Evolutionary conservation across 2,329 filamentous ascomycete genomes (phyloP), one percentile per base, ranked within the genome.

Genomic region (Ophiostoma novo-ulmi): DNA sequence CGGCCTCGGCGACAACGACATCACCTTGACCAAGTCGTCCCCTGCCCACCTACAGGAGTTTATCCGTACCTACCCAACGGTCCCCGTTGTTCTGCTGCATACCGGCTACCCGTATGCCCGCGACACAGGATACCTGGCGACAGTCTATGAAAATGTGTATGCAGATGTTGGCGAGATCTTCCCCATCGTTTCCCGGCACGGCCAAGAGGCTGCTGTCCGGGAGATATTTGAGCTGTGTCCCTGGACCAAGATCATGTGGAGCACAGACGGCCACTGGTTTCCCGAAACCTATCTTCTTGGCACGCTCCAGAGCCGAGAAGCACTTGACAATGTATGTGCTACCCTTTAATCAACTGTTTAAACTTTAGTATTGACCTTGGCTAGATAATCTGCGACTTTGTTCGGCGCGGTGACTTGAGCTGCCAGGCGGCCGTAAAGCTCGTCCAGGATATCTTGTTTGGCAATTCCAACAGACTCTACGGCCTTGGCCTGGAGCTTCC

Each of bases 101-200:
- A 89, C 92, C 0, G 87, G 91, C 2, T 96, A 96, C 77, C 93
- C 93, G 0, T 95, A 91, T 76, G 92, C 89, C 0, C 85, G 89
- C 52, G 91, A 95, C 79, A 87, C 90, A 0, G 91, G 90, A 0
- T 96, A 94, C 77, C 83, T 96, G 26, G 91, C 92, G 0, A 87
- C 86, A 0, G 88, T 91, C 31, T 95, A 93, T 77, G 82, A 86
- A 35, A 94, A 96, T 76, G 91, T 91, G 1, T 95, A 93, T 76
- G 86, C 92, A 14, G 93, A 96, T 76, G 87, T 96, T 70, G 92
- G 93, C 0, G 90, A 93, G 76, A 89, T 95, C 0, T 96, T 95
- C 72, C 92, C 92, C 0, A 89, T 89, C 79, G 79, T 95, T 52
- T 94, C 89, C 73, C 85, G 89, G 67, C 88, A 92, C 71, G 93